Evolutionary conservation across 371 early-diverging fungal species (phyloP), one percentile per base, ranked within the genome.

Genomic region (Rhizoclosmatium hyalinum): DNA sequence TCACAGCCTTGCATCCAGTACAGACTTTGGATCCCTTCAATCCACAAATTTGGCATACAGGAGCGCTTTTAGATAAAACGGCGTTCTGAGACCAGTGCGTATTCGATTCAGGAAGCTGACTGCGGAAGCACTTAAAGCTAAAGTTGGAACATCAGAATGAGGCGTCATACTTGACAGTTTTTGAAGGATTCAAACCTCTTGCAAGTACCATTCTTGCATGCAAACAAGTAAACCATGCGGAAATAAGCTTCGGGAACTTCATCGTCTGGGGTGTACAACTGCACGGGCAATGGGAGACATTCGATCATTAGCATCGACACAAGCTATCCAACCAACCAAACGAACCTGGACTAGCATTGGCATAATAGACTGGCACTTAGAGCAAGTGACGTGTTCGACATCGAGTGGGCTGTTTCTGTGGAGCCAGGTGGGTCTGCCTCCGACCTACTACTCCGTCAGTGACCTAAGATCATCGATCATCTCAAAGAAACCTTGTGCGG

Each of bases 201-300:
- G 82, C 98, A 97, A 0, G 82, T 74, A 19, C 95, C 96, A 42
- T 91, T 91, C 72, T 90, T 92, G 83, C 98, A 98, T 76, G 93
- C 90, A 76, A 94, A 97, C 2, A 97, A 89, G 77, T 96, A 97
- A 14, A 97, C 81, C 60, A 90, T 88, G 53, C 98, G 90, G 76
- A 96, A 96, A 74, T 91, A 97, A 1, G 98, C 97, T 73, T 94
- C 92, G 0, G 80, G 81, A 0, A 95, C 93, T 42, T 90, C 83
- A 77, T 97, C 95, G 74, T 97, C 96, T 17, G 98, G 96, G 1
- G 97, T 94, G 76, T 95, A 98, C 1, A 98, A 75, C 94, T 94
- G 80, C 43, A 8, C 3, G 54, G 6, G 53, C 10, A 12, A 50
- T 12, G 14, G 53, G 46, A 46, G 32, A 8, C 62, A 24, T 21